Conservation (phyloP, 2,329 filamentous ascomycete genomes). For the Calonectria pteridis region DNA sequence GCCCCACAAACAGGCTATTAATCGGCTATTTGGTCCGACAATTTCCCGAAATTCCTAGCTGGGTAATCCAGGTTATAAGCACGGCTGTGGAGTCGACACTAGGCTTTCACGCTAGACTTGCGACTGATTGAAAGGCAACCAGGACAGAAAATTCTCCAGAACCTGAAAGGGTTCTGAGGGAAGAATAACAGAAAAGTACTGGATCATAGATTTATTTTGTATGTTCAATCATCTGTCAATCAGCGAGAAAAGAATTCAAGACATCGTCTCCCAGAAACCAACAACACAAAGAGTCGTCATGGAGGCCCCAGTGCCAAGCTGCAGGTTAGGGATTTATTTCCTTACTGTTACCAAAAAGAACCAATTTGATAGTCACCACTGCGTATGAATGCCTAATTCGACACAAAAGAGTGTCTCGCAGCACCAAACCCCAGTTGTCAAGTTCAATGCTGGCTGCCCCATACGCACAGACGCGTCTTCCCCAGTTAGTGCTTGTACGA, state of each 20-base stretch:
- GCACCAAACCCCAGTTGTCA: background rate
- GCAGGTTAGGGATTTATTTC: background rate
- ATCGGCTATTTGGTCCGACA: background rate
- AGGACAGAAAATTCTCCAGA: background rate
- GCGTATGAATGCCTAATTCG: background rate
- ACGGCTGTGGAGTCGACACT: background rate
- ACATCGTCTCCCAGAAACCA: background rate
- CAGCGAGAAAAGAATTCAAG: background rate
- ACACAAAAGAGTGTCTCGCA: background rate
- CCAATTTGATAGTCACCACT: background rate
- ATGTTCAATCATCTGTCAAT: background rate
- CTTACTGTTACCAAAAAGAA: background rate
- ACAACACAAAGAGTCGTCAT: background rate
- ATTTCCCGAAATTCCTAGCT: background rate
- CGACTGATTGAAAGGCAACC: background rate
- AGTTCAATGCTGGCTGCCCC: background rate
- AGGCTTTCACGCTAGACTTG: too few relatives aligned
- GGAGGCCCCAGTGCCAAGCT: background rate
- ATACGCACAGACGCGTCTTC: background rate
- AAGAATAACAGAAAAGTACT: background rate
- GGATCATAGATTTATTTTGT: background rate
- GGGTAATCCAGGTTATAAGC: background rate
- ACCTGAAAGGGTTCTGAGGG: background rate
- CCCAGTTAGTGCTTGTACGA: background rate
- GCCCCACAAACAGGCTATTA: background rate